Evolutionary conservation across 2,329 filamentous ascomycete genomes (phyloP).

Genomic region (Metarhizium rileyi): DNA sequence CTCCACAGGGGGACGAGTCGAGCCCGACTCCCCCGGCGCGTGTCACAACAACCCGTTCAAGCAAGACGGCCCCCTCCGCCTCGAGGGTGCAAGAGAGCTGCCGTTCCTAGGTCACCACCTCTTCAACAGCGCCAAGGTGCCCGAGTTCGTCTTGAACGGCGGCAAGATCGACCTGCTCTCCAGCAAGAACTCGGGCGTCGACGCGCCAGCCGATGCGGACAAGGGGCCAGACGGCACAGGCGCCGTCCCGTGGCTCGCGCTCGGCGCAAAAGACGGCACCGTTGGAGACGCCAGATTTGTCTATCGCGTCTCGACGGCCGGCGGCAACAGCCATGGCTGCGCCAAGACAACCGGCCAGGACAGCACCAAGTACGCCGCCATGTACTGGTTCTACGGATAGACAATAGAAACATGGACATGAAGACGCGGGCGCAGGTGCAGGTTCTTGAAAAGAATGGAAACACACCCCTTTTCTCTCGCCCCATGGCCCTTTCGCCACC

Average conservation of each 20-base stretch:
- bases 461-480: no score
- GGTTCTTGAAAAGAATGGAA: background rate
- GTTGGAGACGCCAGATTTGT: slow-evolving; percentile 27
- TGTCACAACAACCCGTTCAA: slow-evolving; percentile 37
- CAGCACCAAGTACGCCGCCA: slow-evolving; percentile 46
- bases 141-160: slow-evolving; percentile 48
- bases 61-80: slow-evolving; percentile 24
- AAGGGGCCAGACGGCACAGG: slow-evolving; percentile 36
- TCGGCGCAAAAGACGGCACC: slow-evolving; percentile 31
- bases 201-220: slow-evolving; percentile 41
- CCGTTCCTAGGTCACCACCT: slow-evolving; percentile 54
- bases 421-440: no score
- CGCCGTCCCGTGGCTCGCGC: slow-evolving; percentile 45
- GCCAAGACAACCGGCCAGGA: slow-evolving; percentile 26
- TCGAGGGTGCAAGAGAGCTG: slow-evolving; percentile 27
- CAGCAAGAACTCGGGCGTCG: slow-evolving; percentile 38
- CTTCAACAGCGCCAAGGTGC: slow-evolving; percentile 45
- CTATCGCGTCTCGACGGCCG: slow-evolving; percentile 47
- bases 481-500: no score
- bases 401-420: no score
- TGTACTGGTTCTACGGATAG: slow-evolving; percentile 47
- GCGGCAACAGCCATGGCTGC: slow-evolving; percentile 38
- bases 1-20: slow-evolving; percentile 15
- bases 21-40: slow-evolving; percentile 28
- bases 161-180: slow-evolving; percentile 29